Evolutionary conservation across 1,139 yeast species (phyloP).

Genomic region (Suhomyces kunorum): DNA sequence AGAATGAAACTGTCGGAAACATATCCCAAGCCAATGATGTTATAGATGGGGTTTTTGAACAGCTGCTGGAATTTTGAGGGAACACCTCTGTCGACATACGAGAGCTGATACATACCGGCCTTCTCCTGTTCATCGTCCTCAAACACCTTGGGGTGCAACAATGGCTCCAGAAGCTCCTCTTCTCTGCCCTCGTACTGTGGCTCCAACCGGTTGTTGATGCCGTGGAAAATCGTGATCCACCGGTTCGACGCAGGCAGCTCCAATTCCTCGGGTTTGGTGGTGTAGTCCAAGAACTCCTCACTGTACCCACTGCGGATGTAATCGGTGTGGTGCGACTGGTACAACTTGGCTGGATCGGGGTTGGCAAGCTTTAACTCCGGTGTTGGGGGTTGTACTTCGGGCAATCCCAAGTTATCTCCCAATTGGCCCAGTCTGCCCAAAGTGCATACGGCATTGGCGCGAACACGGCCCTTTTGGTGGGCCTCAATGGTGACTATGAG

Average conservation of each 20-base stretch:
- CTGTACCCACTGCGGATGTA: conserved; percentile 43
- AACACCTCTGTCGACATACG: neutral
- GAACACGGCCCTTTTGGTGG: conserved; percentile 31
- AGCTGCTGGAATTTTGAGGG: conserved; percentile 21
- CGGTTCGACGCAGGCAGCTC: conserved; percentile 35
- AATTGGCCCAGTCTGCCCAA: conserved; percentile 12
- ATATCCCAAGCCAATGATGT: conserved; percentile 43
- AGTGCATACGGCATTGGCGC: conserved; percentile 33
- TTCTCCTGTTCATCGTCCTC: neutral
- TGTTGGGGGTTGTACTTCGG: conserved; percentile 19
- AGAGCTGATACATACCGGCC: neutral
- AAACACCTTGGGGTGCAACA: neutral
- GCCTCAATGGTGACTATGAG: conserved; percentile 32
- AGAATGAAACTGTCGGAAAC: conserved; percentile 44
- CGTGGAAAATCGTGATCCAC: conserved; percentile 47
- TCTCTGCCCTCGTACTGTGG: conserved; percentile 14
- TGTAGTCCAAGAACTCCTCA: conserved; percentile 38
- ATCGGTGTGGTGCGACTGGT: conserved; percentile 40
- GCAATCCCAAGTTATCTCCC: conserved; percentile 3
- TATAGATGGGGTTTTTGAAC: conserved; percentile 33
- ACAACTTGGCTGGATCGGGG: conserved; percentile 32
- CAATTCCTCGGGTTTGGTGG: conserved; percentile 39
- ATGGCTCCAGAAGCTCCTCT: neutral
- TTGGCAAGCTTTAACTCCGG: conserved; percentile 25
- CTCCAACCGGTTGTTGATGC: conserved; percentile 25